phyloP scores from a whole-genome alignment of 2,329 filamentous ascomycete species.

The Fusarium napiforme region DNA sequence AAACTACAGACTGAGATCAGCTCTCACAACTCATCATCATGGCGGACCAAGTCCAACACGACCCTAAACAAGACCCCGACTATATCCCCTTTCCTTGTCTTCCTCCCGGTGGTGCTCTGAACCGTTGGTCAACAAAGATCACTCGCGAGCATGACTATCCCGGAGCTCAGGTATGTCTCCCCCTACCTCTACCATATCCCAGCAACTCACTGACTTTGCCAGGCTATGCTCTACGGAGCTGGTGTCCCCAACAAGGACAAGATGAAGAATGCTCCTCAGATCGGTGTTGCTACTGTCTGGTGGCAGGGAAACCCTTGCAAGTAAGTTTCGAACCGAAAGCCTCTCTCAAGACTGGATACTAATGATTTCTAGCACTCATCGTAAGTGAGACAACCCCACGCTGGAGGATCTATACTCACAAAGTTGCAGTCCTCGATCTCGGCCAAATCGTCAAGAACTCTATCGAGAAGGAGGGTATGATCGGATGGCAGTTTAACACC shows the following conservation, averaged over 20 bases:
- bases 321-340: conserved; percentile 62
- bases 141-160: conserved; percentile 91
- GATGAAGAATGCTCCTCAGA: conserved; percentile 91
- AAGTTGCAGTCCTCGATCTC: conserved; percentile 76
- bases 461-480: conserved; percentile 83
- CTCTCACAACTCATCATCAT: conserved; percentile 29
- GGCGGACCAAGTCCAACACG: conserved; percentile 45
- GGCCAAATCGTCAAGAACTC: conserved; percentile 88
- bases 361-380: conserved; percentile 51
- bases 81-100: conserved; percentile 65
- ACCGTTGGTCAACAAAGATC: conserved; percentile 85
- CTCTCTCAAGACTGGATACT: neutral
- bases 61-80: conserved; percentile 61
- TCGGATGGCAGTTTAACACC: conserved; percentile 95
- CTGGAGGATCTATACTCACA: conserved; percentile 26
- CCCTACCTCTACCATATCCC: neutral
- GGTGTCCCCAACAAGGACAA: conserved; percentile 84
- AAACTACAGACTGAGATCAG: neutral
- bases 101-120: conserved; percentile 69
- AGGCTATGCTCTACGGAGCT: conserved; percentile 96
- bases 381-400: conserved; percentile 47
- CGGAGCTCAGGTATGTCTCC: conserved; percentile 77
- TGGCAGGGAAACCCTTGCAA: conserved; percentile 99
- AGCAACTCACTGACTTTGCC: conserved; percentile 2
- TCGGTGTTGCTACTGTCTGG: conserved; percentile 92